A percentile compares a stretch with the other conserved stretches of the same genome.
phyloP scores from a whole-genome alignment of 169 alveolate genomes.

The Babesia gibsoni region DNA sequence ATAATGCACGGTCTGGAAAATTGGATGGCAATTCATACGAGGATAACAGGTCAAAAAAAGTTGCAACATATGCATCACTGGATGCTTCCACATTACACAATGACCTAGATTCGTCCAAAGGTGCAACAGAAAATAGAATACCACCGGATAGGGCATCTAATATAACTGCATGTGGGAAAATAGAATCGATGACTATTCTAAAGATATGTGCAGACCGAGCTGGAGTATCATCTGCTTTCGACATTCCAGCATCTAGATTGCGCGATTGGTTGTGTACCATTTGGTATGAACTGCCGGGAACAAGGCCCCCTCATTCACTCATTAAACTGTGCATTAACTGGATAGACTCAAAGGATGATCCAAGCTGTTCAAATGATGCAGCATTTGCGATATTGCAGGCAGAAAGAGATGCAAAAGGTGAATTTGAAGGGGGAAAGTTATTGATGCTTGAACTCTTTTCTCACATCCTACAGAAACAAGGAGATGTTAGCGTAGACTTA shows the following conservation, averaged over 20 bases:
- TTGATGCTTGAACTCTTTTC: slow-evolving; percentile 37
- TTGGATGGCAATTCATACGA: no score
- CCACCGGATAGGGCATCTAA: no score
- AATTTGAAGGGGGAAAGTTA: slow-evolving; percentile 30
- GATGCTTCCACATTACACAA: no score
- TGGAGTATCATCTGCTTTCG: slow-evolving; percentile 16
- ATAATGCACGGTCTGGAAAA: no score
- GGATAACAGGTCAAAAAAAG: no score
- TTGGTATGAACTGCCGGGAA: slow-evolving; percentile 63
- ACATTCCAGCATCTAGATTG: slow-evolving; percentile 41
- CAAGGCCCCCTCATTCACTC: slow-evolving; percentile 39
- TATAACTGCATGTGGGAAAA: slow-evolving; percentile 25
- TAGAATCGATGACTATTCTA: slow-evolving; percentile 43
- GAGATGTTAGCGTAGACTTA: slow-evolving; percentile 33
- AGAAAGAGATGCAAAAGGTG: slow-evolving; percentile 21
- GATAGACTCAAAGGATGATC: slow-evolving; percentile 54
- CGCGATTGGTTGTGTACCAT: slow-evolving; percentile 58
- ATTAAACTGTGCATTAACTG: slow-evolving; percentile 44
- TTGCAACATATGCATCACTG: no score
- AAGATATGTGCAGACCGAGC: slow-evolving; percentile 54
- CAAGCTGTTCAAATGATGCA: slow-evolving; percentile 40
- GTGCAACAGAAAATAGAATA: no score
- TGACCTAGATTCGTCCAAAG: no score
- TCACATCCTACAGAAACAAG: slow-evolving; percentile 23
- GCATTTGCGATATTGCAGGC: slow-evolving; percentile 45